phyloP scores from a whole-genome alignment of 768 basidiomycete species.

The Leccinellum albellum region DNA sequence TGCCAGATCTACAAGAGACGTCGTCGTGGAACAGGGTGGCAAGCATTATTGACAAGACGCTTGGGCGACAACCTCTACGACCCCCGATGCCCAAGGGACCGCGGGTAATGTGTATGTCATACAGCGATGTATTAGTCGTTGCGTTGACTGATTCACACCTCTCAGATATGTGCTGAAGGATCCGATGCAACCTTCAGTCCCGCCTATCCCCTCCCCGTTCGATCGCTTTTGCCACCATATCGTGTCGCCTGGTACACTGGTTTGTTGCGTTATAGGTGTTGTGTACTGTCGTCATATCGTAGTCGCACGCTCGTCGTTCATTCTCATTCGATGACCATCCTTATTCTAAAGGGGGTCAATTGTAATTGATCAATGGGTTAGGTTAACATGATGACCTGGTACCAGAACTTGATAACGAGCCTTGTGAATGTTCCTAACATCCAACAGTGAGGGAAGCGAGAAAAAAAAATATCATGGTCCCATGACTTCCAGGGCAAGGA shows the following conservation, averaged over 20 bases:
- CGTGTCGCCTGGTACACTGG: not conserved
- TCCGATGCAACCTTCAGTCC: not conserved
- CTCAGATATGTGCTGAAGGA: constrained; percentile 9
- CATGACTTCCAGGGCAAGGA: too few species aligned
- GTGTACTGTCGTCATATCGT: not conserved
- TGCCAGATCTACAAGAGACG: constrained; percentile 10
- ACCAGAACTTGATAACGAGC: not conserved
- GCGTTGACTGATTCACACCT: not conserved
- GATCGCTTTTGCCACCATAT: not conserved
- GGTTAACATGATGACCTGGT: not conserved
- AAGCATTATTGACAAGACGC: constrained; percentile 12
- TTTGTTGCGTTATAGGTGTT: not conserved
- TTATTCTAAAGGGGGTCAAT: too few species aligned
- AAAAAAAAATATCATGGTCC: too few species aligned
- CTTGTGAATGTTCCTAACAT: too few species aligned
- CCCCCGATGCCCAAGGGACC: not conserved
- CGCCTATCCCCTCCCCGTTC: not conserved
- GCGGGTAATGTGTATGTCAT: constrained; percentile 18
- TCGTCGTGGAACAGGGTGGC: constrained; percentile 23
- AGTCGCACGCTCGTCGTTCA: not conserved
- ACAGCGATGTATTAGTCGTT: not conserved
- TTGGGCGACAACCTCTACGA: constrained; percentile 12
- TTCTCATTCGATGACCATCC: not conserved
- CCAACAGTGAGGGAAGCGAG: too few species aligned
- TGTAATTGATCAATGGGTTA: not conserved